phyloP scores from a whole-genome alignment of 176 grass and related monocot species.

The Aegilops speltoides region DNA sequence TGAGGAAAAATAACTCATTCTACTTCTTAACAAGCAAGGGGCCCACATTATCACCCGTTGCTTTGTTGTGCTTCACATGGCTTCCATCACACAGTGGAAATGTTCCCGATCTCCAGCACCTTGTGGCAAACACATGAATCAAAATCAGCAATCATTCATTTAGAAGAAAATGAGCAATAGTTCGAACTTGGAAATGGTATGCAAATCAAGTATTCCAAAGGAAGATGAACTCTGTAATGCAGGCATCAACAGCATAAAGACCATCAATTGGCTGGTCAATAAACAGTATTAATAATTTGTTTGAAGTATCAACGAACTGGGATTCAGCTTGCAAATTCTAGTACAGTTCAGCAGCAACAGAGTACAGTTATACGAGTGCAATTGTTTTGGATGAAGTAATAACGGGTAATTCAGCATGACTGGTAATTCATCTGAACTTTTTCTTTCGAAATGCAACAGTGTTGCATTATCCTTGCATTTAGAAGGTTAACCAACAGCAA shows the following conservation, averaged over 20 bases:
- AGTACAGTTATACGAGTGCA: neutral
- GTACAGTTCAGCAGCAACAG: neutral
- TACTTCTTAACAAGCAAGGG: slow-evolving; percentile 93
- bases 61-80: slow-evolving; percentile 98
- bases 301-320: neutral
- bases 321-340: neutral
- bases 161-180: neutral
- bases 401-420: neutral
- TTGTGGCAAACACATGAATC: slow-evolving; percentile 27
- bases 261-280: neutral
- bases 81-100: slow-evolving; percentile 91
- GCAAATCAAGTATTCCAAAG: neutral
- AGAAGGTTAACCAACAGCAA: too few species aligned
- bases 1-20: slow-evolving; percentile 5
- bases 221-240: neutral
- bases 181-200: neutral
- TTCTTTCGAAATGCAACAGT: too few species aligned
- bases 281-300: neutral
- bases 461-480: too few species aligned
- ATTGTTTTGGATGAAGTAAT: neutral
- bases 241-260: neutral
- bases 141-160: neutral
- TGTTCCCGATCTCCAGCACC: slow-evolving; percentile 94
- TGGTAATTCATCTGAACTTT: neutral
- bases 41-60: slow-evolving; percentile 86